Evolutionary conservation across 1,139 yeast genomes (phyloP), one percentile per base, ranked within the genome.

Genomic region (Geotrichum cucujoidarum): DNA sequence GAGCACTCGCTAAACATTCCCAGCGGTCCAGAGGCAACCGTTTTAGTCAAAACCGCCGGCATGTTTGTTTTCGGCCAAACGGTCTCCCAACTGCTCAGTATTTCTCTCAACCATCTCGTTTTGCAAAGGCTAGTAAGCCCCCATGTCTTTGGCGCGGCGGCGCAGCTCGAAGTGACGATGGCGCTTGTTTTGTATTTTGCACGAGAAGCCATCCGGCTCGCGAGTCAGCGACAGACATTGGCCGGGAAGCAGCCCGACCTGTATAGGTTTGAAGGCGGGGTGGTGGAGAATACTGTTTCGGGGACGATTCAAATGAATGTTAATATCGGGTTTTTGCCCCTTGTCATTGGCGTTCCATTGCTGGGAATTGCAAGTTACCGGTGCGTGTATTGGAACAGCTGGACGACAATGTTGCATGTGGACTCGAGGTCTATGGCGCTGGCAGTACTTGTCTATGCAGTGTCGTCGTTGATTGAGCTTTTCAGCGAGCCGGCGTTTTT

Each of bases 161-260:
- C 89, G 6, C 84, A 84, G 58, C 69, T 89, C 54, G 97, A 92
- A 60, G 80, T 92, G 52, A 62, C 87, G 27, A 73, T 78, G 21
- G 76, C 81, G 27, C 79, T 94, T 0, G 73, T 80, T 1, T 66
- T 90, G 29, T 87, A 86, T 62, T 81, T 88, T 63, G 77, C 94
- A 53, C 70, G 97, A 49, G 97, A 92, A 59, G 95, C 95, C 0
- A 78, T 80, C 37, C 69, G 98, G 48, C 64, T 89, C 24, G 77
- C 96, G 0, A 73, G 85, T 18, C 90, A 87, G 60, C 71, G 95
- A 51, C 78, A 83, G 46, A 56, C 71, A 0, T 54, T 64, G 32
- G 54, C 57, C 11, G 61, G 59, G 11, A 60, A 62, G 41, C 51
- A 57, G 34, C 60, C 62, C 11, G 70, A 69, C 45, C 65, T 62